Percentiles rank a stretch among this genome's conserved stretches.
phyloP scores from a whole-genome alignment of 176 grass and related monocot genomes.

The Carex kokanica region DNA sequence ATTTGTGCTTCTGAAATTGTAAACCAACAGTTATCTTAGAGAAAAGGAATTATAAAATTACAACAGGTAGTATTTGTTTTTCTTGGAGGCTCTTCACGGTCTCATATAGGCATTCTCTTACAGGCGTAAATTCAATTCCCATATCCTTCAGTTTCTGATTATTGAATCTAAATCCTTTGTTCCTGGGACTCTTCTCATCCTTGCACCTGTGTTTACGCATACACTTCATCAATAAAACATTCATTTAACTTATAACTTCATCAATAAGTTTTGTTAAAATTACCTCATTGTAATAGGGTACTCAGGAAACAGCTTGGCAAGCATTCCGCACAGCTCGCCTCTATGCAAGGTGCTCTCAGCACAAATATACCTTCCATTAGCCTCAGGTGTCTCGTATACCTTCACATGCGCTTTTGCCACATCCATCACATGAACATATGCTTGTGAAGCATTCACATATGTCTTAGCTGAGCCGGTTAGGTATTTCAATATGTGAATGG shows the following conservation, averaged over 20 bases:
- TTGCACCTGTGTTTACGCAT: slow-evolving; percentile 24
- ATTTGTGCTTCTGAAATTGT: too few species aligned
- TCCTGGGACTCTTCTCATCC: slow-evolving; percentile 30
- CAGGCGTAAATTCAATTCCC: slow-evolving; percentile 22
- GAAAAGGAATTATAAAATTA: not conserved
- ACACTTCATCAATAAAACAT: not conserved
- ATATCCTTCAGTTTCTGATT: slow-evolving; percentile 31
- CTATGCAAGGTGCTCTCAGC: slow-evolving; percentile 60
- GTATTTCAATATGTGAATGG: slow-evolving; percentile 72
- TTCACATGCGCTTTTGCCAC: slow-evolving; percentile 54
- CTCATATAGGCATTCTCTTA: slow-evolving; percentile 21
- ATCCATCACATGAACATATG: slow-evolving; percentile 82
- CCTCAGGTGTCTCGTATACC: slow-evolving; percentile 53
- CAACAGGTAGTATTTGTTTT: slow-evolving; percentile 5
- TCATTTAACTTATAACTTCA: not conserved
- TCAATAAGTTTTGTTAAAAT: not conserved
- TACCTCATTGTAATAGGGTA: slow-evolving; percentile 66
- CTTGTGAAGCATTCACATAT: slow-evolving; percentile 80
- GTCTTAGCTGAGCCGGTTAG: slow-evolving; percentile 48
- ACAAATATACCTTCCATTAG: slow-evolving; percentile 60
- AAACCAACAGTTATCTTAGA: too few species aligned
- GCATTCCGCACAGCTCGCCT: slow-evolving; percentile 56
- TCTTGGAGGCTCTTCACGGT: slow-evolving; percentile 45
- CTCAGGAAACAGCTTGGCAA: slow-evolving; percentile 53
- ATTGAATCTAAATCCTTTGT: slow-evolving; percentile 26